Evolutionary conservation across 1,284 basidiomycete genomes (phyloP).

Genomic region (Neolentinus lepideus): DNA sequence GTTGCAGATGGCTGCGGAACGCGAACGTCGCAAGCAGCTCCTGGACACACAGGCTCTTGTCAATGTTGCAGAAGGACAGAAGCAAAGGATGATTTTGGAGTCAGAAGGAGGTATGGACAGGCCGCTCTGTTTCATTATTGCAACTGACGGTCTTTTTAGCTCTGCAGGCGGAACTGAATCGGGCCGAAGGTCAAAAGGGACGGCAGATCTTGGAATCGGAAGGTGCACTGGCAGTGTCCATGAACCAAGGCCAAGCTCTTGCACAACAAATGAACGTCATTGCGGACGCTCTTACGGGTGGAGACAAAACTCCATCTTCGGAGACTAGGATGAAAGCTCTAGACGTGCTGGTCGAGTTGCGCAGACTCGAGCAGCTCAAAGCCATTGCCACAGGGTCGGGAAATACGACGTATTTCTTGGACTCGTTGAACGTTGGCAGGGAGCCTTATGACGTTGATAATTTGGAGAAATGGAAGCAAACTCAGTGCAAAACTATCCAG

Average conservation of each 20-base stretch:
- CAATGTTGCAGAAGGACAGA: slow-evolving; percentile 48
- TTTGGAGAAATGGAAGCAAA: slow-evolving; percentile 21
- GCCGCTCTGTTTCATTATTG: slow-evolving; percentile 31
- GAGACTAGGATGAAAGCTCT: slow-evolving; percentile 32
- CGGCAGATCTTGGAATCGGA: slow-evolving; percentile 27
- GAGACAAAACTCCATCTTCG: slow-evolving; percentile 9
- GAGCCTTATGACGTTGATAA: slow-evolving; percentile 40
- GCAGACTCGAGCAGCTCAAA: slow-evolving; percentile 39
- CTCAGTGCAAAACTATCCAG: not conserved
- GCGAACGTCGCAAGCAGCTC: slow-evolving; percentile 44
- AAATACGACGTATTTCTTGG: slow-evolving; percentile 50
- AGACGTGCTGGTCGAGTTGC: slow-evolving; percentile 34
- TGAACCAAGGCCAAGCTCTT: slow-evolving; percentile 41
- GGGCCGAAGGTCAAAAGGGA: slow-evolving; percentile 28
- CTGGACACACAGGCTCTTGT: slow-evolving; percentile 49
- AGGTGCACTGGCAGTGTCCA: slow-evolving; percentile 32
- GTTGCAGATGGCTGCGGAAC: slow-evolving; percentile 49
- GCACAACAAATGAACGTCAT: slow-evolving; percentile 32
- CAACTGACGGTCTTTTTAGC: slow-evolving; percentile 1
- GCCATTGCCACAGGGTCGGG: slow-evolving; percentile 39
- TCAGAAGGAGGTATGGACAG: slow-evolving; percentile 29
- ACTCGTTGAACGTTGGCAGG: slow-evolving; percentile 27
- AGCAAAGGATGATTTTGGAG: slow-evolving; percentile 44
- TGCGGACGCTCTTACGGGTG: slow-evolving; percentile 13
- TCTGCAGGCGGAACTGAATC: slow-evolving; percentile 17